These are phyloP conservation scores for Phialophora macrospora DNA, from an alignment of 2,329 filamentous ascomycete species.

Conservation along the genomic window DNA sequence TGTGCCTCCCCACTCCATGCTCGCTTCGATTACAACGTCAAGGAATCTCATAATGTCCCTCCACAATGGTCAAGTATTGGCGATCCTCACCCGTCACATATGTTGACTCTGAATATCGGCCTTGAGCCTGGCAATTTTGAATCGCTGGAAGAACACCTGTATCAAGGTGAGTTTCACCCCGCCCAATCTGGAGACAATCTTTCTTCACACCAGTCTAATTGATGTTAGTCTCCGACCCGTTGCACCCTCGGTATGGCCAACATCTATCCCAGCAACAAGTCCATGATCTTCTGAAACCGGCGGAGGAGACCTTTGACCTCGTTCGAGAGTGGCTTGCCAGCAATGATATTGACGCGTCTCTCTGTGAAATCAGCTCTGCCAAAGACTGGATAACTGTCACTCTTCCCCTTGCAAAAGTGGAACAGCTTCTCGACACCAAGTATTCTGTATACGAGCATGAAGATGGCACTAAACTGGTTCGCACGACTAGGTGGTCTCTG, in stretches of 20 bases:
- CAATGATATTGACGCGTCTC: slow-evolving; percentile 54
- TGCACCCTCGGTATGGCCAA: slow-evolving; percentile 60
- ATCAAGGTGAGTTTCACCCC: slow-evolving; percentile 49
- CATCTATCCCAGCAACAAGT: slow-evolving; percentile 60
- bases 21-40: slow-evolving; percentile 56
- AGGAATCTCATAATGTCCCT: slow-evolving; percentile 61
- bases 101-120: slow-evolving; percentile 62
- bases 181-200: not conserved
- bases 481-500: slow-evolving; percentile 63
- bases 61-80: slow-evolving; percentile 56
- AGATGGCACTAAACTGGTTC: slow-evolving; percentile 58
- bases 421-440: slow-evolving; percentile 59
- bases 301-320: slow-evolving; percentile 56
- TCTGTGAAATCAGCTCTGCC: slow-evolving; percentile 55
- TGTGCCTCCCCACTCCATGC: slow-evolving; percentile 39
- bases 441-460: slow-evolving; percentile 60
- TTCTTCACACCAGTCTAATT: slow-evolving; percentile 1
- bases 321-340: slow-evolving; percentile 62
- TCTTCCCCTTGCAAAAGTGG: slow-evolving; percentile 58
- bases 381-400: slow-evolving; percentile 63
- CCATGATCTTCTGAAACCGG: slow-evolving; percentile 59
- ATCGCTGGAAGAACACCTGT: slow-evolving; percentile 61
- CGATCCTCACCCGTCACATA: slow-evolving; percentile 54
- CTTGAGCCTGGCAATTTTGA: slow-evolving; percentile 63
- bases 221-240: slow-evolving; percentile 56